Evolutionary conservation across 805 yeast genomes (phyloP).

Genomic region (Metschnikowia borealis): DNA sequence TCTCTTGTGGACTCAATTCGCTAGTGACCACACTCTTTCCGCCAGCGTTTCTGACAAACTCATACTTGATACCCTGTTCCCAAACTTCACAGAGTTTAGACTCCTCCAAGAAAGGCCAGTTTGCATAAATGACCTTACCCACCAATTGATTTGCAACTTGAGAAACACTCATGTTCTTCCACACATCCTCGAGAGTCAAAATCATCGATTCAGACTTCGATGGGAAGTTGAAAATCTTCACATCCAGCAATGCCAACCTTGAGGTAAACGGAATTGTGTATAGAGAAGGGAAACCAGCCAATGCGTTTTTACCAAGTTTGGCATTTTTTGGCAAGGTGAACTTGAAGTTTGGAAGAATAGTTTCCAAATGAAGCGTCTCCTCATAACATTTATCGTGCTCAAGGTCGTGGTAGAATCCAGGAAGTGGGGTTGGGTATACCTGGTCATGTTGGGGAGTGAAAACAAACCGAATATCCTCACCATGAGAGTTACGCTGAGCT

Average conservation of each 20-base stretch:
- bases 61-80: constrained; percentile 52
- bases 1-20: constrained; percentile 40
- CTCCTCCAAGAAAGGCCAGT: constrained; percentile 91
- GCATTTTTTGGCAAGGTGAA: constrained; percentile 67
- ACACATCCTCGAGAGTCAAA: constrained; percentile 53
- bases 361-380: constrained; percentile 49
- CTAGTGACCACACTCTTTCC: constrained; percentile 26
- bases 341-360: constrained; percentile 39
- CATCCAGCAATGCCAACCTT: constrained; percentile 56
- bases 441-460: constrained; percentile 73
- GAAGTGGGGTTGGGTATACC: constrained; percentile 70
- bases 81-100: constrained; percentile 62
- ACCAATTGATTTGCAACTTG: constrained; percentile 63
- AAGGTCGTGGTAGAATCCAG: constrained; percentile 72
- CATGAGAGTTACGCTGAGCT: constrained; percentile 66
- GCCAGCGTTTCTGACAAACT: constrained; percentile 28
- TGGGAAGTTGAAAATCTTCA: constrained; percentile 79
- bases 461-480: constrained; percentile 61
- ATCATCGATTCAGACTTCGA: constrained; percentile 80
- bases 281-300: constrained; percentile 90
- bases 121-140: constrained; percentile 62
- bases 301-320: constrained; percentile 58
- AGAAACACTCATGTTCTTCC: constrained; percentile 52
- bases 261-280: constrained; percentile 60
- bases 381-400: constrained; percentile 78